Base-by-base conservation (phyloP, 73 alveolate species). In the Stentor coeruleus region DNA sequence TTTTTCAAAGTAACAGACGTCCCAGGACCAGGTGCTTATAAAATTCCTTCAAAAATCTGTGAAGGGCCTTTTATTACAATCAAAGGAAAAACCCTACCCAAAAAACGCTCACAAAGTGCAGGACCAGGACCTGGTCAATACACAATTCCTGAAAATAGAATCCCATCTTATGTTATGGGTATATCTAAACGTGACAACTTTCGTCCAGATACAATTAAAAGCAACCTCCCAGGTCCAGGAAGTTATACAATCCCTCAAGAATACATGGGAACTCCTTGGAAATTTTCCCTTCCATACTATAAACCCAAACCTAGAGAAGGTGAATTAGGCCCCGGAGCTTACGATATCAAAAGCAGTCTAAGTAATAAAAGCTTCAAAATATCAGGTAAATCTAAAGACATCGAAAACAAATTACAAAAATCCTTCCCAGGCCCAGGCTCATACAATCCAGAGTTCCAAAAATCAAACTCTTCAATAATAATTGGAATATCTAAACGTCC, bases 1-100 rank as follows among this genome's bases (percentile, higher is more conserved):
- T 49, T 49, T 49, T 49, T 49, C 20, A 49, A 49, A 49, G 20
- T 11, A 49, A 11, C 66, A 20, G 20, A 6, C 28, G 76, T 33
- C 3, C 90, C 90, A n/a, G 90, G 90, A 41, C 90, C 90, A 55
- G 90, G 90, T 38, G 58, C 90, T 74, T 84, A 84, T 35, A 74
- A 84, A 3, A 6, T 76, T 76, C 88, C 88, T 57, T 77, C 87
- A 1, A 84, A 84, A 57, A 79, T 79, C 74, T 60, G 59, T 38
- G 90, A 84, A 84, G 90, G 90, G 6, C 90, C 90, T 3, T 11
- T 55, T 38, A 76, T 58, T 20, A 35, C 35, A 38, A 84, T 84
- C 31, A 36, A 58, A 35, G 86, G 90, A 20, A 66, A 33, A 40
- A 11, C 20, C 14, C 14, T 15, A 20, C 28, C 73, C n/a, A 20